Conservation (phyloP, 768 basidiomycete species). For the Suillus fuscotomentosus region DNA sequence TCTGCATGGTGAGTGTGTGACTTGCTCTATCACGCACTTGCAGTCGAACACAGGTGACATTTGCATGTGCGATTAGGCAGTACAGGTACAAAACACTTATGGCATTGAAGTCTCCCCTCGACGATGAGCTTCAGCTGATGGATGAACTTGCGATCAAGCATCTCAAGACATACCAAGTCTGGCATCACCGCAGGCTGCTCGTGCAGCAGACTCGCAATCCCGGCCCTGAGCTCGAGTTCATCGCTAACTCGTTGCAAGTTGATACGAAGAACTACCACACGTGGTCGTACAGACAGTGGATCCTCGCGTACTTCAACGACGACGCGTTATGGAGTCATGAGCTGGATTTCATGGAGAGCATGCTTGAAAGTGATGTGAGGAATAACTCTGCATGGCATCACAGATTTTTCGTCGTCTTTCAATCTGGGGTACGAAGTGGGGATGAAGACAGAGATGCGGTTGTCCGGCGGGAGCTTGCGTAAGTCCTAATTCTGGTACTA, state of each 20-base stretch:
- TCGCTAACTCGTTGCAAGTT: slow-evolving; percentile 62
- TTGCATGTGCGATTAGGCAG: slow-evolving; percentile 58
- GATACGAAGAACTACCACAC: slow-evolving; percentile 99
- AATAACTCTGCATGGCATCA: slow-evolving; percentile 99
- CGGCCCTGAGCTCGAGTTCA: slow-evolving; percentile 74
- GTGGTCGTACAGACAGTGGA: slow-evolving; percentile 97
- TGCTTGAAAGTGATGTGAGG: slow-evolving; percentile 74
- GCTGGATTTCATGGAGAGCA: slow-evolving; percentile 67
- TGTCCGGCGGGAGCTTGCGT: slow-evolving; percentile 74
- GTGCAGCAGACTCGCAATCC: slow-evolving; percentile 55
- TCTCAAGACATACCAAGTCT: slow-evolving; percentile 97
- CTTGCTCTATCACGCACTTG: slow-evolving; percentile 3
- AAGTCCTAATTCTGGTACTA: slow-evolving; percentile 31
- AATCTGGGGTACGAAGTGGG: slow-evolving; percentile 59
- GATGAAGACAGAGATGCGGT: slow-evolving; percentile 60
- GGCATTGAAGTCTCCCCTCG: slow-evolving; percentile 61
- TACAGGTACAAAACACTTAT: slow-evolving; percentile 89
- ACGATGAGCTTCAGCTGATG: slow-evolving; percentile 81
- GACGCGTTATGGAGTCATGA: slow-evolving; percentile 72
- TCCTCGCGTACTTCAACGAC: slow-evolving; percentile 81
- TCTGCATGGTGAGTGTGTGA: slow-evolving; percentile 77
- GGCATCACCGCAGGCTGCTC: slow-evolving; percentile 87
- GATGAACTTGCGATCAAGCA: slow-evolving; percentile 80
- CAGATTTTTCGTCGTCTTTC: slow-evolving; percentile 85
- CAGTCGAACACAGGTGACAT: not conserved